Evolutionary conservation across 345 rosid species (phyloP), one percentile per base, ranked within the genome.

Genomic region (Arabidopsis arenosa): DNA sequence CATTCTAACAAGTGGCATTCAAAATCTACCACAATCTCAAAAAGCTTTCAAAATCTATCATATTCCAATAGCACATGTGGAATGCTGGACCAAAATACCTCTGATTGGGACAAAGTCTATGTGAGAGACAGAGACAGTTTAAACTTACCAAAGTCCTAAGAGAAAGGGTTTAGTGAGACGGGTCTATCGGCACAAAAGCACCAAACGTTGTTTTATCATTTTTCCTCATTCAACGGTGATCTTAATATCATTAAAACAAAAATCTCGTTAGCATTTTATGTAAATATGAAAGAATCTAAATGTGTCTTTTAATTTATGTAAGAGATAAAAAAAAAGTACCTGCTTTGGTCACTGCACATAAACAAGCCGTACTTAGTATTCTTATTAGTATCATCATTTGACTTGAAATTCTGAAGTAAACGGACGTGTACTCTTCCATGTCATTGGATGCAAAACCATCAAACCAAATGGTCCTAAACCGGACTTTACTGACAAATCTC

Each of bases 321-420:
- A 35, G 39, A 12, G 13, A 58, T n/a, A 13, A 62, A 4, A 15
- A 4, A 9, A 2, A 23, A 6, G n/a, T 77, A 75, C 66, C 88
- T 84, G 93, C 85, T 87, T 69, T 89, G 95, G 83, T 90, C 91
- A 82, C 95, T 88, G 81, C 95, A 90, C 96, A 93, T 86, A 41
- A 93, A 88, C 44, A 90, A 96, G 7, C 78, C 79, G 63, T 81
- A 75, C 73, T 85, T 68, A 11, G 41, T 60, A 30, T 49, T 28
- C 54, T 40, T 87, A 54, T 32, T 30, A 1, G 59, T 39, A 72
- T 32, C 71, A 30, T 53, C 71, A 39, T 53, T 63, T 58, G 51
- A 3, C 67, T 79, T 88, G 78, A 90, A 41, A 90, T 80, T 76
- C 87, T 84, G 21, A 89, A 93, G 84, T 82, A 90, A 9, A 90